Evolutionary conservation across 805 yeast genomes (phyloP).

Genomic region (Candida wancherniae): DNA sequence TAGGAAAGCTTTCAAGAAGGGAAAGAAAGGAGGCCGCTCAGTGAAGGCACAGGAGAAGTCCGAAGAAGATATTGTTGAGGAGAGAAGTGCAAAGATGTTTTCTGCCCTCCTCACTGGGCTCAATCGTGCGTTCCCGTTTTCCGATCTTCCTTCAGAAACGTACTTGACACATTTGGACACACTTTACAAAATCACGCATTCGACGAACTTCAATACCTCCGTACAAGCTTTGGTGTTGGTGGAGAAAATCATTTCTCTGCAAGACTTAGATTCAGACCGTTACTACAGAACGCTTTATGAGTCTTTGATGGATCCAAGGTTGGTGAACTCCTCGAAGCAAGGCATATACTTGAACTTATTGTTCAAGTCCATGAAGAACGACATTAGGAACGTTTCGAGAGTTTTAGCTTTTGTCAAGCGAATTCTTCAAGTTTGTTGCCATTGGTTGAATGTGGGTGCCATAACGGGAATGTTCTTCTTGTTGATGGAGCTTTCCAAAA

Average conservation of each 20-base stretch:
- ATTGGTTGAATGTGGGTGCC: conserved; percentile 87
- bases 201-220: conserved; percentile 89
- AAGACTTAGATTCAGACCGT: conserved; percentile 56
- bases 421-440: conserved; percentile 75
- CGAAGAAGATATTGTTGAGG: conserved; percentile 63
- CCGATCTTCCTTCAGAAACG: conserved; percentile 64
- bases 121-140: conserved; percentile 93
- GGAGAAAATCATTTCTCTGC: conserved; percentile 67
- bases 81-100: conserved; percentile 77
- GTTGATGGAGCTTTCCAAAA: conserved; percentile 61
- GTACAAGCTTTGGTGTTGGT: conserved; percentile 87
- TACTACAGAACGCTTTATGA: conserved; percentile 87
- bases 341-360: conserved; percentile 84
- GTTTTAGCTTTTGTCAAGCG: conserved; percentile 89
- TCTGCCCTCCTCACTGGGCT: conserved; percentile 91
- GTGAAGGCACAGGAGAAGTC: conserved; percentile 57
- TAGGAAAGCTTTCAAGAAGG: conserved; percentile 71
- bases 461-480: conserved; percentile 78
- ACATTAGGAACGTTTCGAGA: conserved; percentile 49
- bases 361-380: conserved; percentile 77
- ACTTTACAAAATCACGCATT: conserved; percentile 84
- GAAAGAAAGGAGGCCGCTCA: conserved; percentile 84
- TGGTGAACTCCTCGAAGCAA: conserved; percentile 84
- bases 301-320: conserved; percentile 77
- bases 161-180: conserved; percentile 78